Conservation (phyloP, 2,329 filamentous ascomycete species). For the Aspergillus sp. region DNA sequence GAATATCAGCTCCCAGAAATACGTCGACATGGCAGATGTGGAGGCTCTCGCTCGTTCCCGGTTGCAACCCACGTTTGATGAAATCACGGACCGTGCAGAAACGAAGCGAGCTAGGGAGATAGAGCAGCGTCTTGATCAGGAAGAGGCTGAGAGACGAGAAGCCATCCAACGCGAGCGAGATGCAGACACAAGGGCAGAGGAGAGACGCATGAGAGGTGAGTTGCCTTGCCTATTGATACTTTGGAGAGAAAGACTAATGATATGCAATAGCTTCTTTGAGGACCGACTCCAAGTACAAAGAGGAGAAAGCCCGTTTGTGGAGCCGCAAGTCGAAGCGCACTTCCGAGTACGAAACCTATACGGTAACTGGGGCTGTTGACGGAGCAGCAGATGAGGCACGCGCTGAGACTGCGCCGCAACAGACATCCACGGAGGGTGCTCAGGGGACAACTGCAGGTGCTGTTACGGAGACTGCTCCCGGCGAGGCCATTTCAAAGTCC, state of each 20-base stretch:
- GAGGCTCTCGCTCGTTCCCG: constrained; percentile 75
- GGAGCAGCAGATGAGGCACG: constrained; percentile 2
- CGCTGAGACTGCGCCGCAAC: constrained; percentile 6
- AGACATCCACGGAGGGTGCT: constrained; percentile 6
- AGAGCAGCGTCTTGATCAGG: constrained; percentile 63
- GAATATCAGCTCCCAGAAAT: constrained; percentile 78
- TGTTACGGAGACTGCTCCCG: constrained; percentile 9
- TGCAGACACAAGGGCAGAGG: constrained; percentile 36
- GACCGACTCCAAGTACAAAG: constrained; percentile 24
- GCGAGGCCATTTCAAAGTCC: constrained; percentile 11
- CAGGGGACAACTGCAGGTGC: constrained; percentile 8
- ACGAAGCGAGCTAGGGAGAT: constrained; percentile 68
- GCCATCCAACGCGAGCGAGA: constrained; percentile 45
- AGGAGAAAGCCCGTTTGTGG: constrained; percentile 31
- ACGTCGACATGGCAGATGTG: constrained; percentile 75
- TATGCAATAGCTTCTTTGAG: constrained; percentile 19
- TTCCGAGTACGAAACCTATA: constrained; percentile 11
- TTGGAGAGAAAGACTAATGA: not conserved
- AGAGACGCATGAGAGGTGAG: constrained; percentile 33
- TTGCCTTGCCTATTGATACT: not conserved
- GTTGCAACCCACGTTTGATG: constrained; percentile 80
- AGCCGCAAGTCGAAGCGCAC: constrained; percentile 30
- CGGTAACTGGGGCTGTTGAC: constrained; percentile 1
- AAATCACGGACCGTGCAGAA: constrained; percentile 79
- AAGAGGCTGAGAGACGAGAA: constrained; percentile 64